Evolutionary conservation across 805 yeast genomes (phyloP).

Genomic region (Naumovozyma baii): DNA sequence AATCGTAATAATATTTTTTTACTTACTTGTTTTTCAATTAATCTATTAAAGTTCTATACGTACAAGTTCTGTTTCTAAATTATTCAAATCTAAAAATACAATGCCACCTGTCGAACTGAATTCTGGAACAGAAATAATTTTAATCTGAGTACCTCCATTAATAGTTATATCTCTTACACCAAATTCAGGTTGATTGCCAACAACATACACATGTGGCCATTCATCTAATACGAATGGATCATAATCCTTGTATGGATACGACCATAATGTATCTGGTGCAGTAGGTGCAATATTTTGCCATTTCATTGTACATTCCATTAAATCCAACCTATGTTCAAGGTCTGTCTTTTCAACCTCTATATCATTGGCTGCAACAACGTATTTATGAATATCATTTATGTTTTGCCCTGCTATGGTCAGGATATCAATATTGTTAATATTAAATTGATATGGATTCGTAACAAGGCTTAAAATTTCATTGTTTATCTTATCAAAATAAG

Average conservation of each 20-base stretch:
- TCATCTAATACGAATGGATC: constrained; percentile 80
- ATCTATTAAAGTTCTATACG: constrained; percentile 20
- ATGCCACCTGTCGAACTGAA: constrained; percentile 58
- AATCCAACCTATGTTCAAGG: constrained; percentile 34
- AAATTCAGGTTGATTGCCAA: constrained; percentile 70
- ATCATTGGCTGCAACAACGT: constrained; percentile 38
- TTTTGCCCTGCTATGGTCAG: constrained; percentile 83
- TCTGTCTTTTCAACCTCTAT: constrained; percentile 12
- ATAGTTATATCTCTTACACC: constrained; percentile 37
- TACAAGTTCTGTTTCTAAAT: constrained; percentile 47
- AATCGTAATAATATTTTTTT: too few relatives aligned
- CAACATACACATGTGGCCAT: constrained; percentile 79
- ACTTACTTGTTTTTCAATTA: too few relatives aligned
- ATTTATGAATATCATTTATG: constrained; percentile 65
- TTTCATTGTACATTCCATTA: constrained; percentile 56
- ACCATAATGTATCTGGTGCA: constrained; percentile 90
- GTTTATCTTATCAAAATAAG: constrained; percentile 32
- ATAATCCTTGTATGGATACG: constrained; percentile 64
- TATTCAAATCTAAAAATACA: constrained; percentile 49
- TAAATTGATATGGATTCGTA: constrained; percentile 72
- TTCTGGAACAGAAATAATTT: constrained; percentile 59
- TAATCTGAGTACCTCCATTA: constrained; percentile 34
- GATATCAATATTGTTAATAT: constrained; percentile 44
- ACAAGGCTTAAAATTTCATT: constrained; percentile 33
- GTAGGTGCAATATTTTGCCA: constrained; percentile 92